These are phyloP conservation scores for Purpureocillium takamizusanense DNA, from an alignment of 2,329 filamentous ascomycete genomes.

Conservation along the genomic window DNA sequence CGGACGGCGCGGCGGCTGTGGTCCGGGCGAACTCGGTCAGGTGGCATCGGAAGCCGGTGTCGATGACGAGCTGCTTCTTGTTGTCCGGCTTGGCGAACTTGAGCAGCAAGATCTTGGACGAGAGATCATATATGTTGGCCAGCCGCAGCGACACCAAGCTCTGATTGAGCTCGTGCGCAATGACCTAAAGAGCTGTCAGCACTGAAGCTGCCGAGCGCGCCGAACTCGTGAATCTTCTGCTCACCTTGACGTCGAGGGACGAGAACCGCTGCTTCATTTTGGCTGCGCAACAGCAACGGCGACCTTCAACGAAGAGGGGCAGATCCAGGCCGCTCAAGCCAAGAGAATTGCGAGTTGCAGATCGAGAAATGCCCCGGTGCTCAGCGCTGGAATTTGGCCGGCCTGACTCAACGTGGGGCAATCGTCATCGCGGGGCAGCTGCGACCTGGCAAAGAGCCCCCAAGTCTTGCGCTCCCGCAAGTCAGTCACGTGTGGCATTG, in stretches of 20 bases:
- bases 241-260: slow-evolving; percentile 66
- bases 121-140: slow-evolving; percentile 92
- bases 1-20: slow-evolving; percentile 73
- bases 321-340: not conserved
- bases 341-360: slow-evolving; percentile 1
- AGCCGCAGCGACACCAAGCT: slow-evolving; percentile 71
- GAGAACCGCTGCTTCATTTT: slow-evolving; percentile 73
- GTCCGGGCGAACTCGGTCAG: slow-evolving; percentile 84
- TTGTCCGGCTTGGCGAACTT: slow-evolving; percentile 88
- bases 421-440: slow-evolving; percentile 6
- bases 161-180: slow-evolving; percentile 82
- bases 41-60: slow-evolving; percentile 93
- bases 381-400: not conserved
- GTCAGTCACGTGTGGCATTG: slow-evolving; percentile 5
- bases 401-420: slow-evolving; percentile 5
- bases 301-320: too few species aligned
- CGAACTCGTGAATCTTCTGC: not conserved
- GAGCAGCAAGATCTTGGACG: slow-evolving; percentile 87
- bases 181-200: slow-evolving; percentile 54
- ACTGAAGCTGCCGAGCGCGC: not conserved
- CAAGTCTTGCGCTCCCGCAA: too few species aligned
- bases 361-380: not conserved
- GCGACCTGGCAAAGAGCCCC: not conserved
- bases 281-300: not conserved
- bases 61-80: slow-evolving; percentile 83